Evolutionary conservation across 2,329 filamentous ascomycete genomes (phyloP).

Genomic region (Penicillium sp.): DNA sequence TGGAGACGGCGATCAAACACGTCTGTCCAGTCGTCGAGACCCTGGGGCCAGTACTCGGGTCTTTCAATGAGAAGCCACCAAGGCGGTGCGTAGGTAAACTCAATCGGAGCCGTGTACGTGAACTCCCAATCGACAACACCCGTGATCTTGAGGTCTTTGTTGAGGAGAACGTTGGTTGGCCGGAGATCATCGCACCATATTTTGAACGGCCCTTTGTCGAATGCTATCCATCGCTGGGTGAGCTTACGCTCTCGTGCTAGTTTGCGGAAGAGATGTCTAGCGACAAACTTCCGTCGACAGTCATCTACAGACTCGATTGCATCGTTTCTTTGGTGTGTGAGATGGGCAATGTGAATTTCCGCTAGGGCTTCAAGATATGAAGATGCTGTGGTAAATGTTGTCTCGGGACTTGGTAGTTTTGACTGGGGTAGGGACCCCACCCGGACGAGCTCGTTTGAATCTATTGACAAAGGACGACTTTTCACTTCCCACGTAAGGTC

Average conservation of each 20-base stretch:
- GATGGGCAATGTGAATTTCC: neutral
- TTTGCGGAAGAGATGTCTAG: neutral
- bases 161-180: conserved; percentile 14
- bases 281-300: neutral
- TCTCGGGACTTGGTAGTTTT: neutral
- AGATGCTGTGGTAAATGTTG: neutral
- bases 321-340: neutral
- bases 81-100: conserved; percentile 18
- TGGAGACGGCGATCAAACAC: conserved; percentile 11
- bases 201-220: conserved; percentile 13
- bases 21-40: conserved; percentile 14
- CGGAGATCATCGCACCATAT: conserved; percentile 21
- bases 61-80: conserved; percentile 21
- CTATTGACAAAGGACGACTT: neutral
- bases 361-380: neutral
- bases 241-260: neutral
- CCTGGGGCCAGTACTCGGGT: conserved; percentile 19
- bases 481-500: neutral
- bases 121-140: conserved; percentile 16
- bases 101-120: conserved; percentile 5
- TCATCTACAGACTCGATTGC: neutral
- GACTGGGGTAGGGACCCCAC: neutral
- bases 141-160: conserved; percentile 6
- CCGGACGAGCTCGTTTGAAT: neutral
- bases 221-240: neutral